These are phyloP conservation scores for Pyricularia sp. DNA, from an alignment of 2,329 filamentous ascomycete species.

Conservation along the genomic window DNA sequence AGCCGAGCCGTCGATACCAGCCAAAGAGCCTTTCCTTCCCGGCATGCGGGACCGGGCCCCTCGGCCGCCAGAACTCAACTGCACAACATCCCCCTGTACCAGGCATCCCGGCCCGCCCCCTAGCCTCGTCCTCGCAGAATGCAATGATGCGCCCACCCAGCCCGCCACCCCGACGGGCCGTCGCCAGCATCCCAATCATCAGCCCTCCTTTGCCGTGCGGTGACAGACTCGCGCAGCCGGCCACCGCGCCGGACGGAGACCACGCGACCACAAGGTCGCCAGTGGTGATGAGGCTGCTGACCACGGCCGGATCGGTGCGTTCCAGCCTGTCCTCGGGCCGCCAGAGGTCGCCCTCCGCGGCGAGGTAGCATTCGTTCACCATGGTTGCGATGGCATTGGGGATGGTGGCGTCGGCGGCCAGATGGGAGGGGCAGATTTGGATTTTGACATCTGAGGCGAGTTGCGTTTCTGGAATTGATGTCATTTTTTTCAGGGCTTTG, in stretches of 20 bases:
- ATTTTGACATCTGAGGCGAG: neutral
- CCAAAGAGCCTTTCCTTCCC: slow-evolving; percentile 16
- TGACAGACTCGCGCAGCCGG: slow-evolving; percentile 10
- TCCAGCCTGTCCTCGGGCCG: slow-evolving; percentile 1
- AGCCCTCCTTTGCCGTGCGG: neutral
- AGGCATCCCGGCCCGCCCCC: neutral
- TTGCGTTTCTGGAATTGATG: neutral
- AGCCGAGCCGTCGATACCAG: slow-evolving; percentile 20
- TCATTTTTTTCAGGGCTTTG: neutral
- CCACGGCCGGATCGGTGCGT: slow-evolving; percentile 14
- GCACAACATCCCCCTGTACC: neutral
- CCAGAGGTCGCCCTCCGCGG: slow-evolving; percentile 9
- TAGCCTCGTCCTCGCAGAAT: slow-evolving; percentile 18
- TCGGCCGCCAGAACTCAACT: slow-evolving; percentile 7
- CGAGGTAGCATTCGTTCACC: slow-evolving; percentile 10
- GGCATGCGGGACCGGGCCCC: slow-evolving; percentile 13
- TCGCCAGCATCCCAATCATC: slow-evolving; percentile 17
- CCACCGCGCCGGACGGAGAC: slow-evolving; percentile 11
- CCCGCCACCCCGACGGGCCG: slow-evolving; percentile 14
- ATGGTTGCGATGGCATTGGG: slow-evolving; percentile 2
- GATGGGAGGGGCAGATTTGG: slow-evolving; percentile 2
- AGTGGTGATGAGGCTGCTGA: slow-evolving; percentile 12
- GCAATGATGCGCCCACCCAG: slow-evolving; percentile 16
- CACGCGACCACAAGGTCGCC: slow-evolving; percentile 16
- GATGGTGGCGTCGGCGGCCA: slow-evolving; percentile 2